phyloP scores from a whole-genome alignment of 2,329 filamentous ascomycete genomes.

The Epichloe gansuensis region DNA sequence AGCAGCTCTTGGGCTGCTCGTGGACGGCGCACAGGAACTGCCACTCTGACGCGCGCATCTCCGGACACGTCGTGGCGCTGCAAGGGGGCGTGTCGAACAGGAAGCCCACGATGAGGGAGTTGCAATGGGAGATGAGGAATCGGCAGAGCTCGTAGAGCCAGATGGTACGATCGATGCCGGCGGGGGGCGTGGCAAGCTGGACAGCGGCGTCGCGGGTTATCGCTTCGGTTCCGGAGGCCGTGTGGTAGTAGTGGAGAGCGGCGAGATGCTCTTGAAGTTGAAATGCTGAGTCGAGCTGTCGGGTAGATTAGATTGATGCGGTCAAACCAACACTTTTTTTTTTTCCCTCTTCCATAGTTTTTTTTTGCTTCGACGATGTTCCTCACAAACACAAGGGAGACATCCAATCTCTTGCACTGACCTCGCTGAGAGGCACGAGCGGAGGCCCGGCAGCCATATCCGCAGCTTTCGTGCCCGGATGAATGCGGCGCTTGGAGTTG shows the following conservation, averaged over 20 bases:
- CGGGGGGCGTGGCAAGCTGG: slow-evolving; percentile 71
- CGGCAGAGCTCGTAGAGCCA: slow-evolving; percentile 98
- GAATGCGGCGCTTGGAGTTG: slow-evolving; percentile 71
- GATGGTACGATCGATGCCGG: slow-evolving; percentile 69
- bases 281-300: slow-evolving; percentile 87
- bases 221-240: slow-evolving; percentile 51
- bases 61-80: slow-evolving; percentile 77
- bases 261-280: slow-evolving; percentile 96
- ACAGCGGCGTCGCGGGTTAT: slow-evolving; percentile 65
- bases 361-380: background rate
- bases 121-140: slow-evolving; percentile 89
- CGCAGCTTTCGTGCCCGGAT: slow-evolving; percentile 78
- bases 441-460: slow-evolving; percentile 92
- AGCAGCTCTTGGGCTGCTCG: slow-evolving; percentile 91
- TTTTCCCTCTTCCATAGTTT: background rate
- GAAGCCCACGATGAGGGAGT: slow-evolving; percentile 81
- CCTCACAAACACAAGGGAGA: too few species aligned
- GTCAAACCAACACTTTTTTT: too few species aligned
- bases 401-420: slow-evolving; percentile 25
- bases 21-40: slow-evolving; percentile 98
- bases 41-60: slow-evolving; percentile 99
- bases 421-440: slow-evolving; percentile 72
- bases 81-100: slow-evolving; percentile 89
- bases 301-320: background rate
- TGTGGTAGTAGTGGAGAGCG: slow-evolving; percentile 75